Conservation (phyloP, 495 filamentous ascomycete species). For the Schizothecium vesticola region DNA sequence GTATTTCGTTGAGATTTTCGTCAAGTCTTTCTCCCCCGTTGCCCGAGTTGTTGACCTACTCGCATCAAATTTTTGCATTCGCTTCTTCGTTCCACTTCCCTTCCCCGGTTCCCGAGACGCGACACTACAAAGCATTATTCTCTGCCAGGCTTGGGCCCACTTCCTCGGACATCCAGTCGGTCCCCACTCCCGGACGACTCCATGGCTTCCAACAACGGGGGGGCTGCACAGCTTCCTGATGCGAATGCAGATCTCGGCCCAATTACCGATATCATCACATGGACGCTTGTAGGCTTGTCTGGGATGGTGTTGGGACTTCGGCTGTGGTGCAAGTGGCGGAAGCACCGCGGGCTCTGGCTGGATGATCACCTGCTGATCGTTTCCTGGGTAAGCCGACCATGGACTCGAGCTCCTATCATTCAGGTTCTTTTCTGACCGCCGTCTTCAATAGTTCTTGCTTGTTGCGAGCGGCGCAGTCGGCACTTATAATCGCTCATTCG, state of each 20-base stretch:
- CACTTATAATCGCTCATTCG: conserved; percentile 2
- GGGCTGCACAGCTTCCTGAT: not conserved
- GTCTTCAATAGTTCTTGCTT: not conserved
- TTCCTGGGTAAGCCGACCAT: conserved; percentile 12
- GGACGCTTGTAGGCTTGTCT: not conserved
- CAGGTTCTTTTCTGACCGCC: not conserved
- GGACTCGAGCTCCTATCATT: not conserved
- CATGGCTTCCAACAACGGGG: not conserved
- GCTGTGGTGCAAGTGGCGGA: conserved; percentile 18
- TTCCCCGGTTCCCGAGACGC: not conserved
- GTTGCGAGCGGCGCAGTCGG: conserved; percentile 8
- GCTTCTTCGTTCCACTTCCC: not conserved
- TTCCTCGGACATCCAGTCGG: not conserved
- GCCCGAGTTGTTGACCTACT: not conserved
- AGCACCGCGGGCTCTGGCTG: conserved; percentile 18
- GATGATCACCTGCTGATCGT: conserved; percentile 16
- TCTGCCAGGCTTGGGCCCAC: not conserved
- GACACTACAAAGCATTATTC: not conserved
- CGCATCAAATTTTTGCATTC: not conserved
- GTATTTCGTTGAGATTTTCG: not conserved
- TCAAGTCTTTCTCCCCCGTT: not conserved
- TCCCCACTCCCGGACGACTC: not conserved
- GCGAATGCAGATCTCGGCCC: not conserved
- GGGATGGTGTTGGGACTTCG: conserved; percentile 15
- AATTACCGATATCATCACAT: not conserved